Evolutionary conservation across 139 green algal species (phyloP), one percentile per base, ranked within the genome.

Genomic region (Edaphochlamys debaryana): DNA sequence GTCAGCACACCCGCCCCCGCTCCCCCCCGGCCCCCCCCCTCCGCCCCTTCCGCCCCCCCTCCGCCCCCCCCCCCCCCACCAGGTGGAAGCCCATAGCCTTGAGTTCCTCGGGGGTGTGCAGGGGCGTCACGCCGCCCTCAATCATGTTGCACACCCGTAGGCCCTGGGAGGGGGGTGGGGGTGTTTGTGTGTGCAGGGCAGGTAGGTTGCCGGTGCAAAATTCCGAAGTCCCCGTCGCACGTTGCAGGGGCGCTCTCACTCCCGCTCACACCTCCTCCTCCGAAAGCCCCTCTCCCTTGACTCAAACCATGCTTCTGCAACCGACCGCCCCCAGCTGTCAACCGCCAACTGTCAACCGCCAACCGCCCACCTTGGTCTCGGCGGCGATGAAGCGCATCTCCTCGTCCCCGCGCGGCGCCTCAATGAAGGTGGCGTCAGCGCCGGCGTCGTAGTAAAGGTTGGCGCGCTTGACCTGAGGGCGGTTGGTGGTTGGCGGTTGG

Each of bases 371-470:
- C 80, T 90, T 89, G 63, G 88, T 94, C 64, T 87, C 63, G 64
- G 87, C 38, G 25, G 88, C 93, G 19, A 97, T 88, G 22, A 90
- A 30, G 20, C 82, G 38, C 70, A 98, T 76, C 84, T 98, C 94
- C 62, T 97, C 87, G 72, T 86, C 86, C 56, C 84, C 88, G 27
- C 93, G 82, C 11, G 94, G 90, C 5, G 88, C 94, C 77, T 96
- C 91, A 30, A 98, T 85, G 56, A 95, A 95, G 13, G 83, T 87
- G 4, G 90, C 93, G 74, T 98, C 93, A 23, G 94, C 94, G 17
- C 94, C 94, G 3, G 91, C 93, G 4, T 96, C 92, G 22, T 85
- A 71, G 84, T 94, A 97, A 30, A 95, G 79, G 79, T 96, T 96
- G 52, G 92, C 92, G 8, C 92, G 82, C 32, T 76, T 88, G 56